phyloP scores from a whole-genome alignment of 2,329 filamentous ascomycete genomes.

The Trichophyton rubrum region DNA sequence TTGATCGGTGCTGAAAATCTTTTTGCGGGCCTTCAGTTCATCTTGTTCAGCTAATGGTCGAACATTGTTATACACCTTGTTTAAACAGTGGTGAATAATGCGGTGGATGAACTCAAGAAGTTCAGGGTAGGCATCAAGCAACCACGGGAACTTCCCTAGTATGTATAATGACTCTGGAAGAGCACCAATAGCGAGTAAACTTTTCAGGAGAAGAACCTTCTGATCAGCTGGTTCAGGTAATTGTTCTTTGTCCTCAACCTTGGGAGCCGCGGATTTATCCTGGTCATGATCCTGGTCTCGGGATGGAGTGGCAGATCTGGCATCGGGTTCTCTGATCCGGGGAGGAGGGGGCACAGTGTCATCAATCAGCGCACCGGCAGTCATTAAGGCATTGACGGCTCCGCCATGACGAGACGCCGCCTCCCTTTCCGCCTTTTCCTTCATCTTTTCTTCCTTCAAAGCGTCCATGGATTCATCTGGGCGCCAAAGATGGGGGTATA shows the following conservation, averaged over 20 bases:
- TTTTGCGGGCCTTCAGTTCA: conserved; percentile 38
- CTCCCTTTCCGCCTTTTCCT: conserved; percentile 69
- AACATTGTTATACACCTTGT: conserved; percentile 53
- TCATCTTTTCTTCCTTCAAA: conserved; percentile 55
- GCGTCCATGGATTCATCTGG: conserved; percentile 69
- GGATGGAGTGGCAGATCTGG: conserved; percentile 41
- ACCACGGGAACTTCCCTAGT: conserved; percentile 82
- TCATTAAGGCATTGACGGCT: conserved; percentile 68
- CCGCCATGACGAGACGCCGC: conserved; percentile 55
- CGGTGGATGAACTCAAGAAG: conserved; percentile 72
- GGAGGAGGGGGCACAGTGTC: conserved; percentile 51
- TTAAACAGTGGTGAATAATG: conserved; percentile 68
- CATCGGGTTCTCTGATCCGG: conserved; percentile 40
- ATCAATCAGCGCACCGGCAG: conserved; percentile 75
- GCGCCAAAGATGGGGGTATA: conserved; percentile 87
- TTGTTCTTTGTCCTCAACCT: conserved; percentile 37
- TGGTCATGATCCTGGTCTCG: conserved; percentile 45
- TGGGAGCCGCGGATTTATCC: conserved; percentile 29
- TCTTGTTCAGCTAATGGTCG: conserved; percentile 35
- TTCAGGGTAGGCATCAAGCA: conserved; percentile 72
- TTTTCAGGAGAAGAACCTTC: conserved; percentile 72
- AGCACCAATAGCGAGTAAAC: conserved; percentile 79
- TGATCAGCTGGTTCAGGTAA: conserved; percentile 69
- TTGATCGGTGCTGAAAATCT: conserved; percentile 49
- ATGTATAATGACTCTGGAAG: conserved; percentile 88